Evolutionary conservation across 306 rosid genomes (phyloP).

Genomic region (Citrullus colocynthis): DNA sequence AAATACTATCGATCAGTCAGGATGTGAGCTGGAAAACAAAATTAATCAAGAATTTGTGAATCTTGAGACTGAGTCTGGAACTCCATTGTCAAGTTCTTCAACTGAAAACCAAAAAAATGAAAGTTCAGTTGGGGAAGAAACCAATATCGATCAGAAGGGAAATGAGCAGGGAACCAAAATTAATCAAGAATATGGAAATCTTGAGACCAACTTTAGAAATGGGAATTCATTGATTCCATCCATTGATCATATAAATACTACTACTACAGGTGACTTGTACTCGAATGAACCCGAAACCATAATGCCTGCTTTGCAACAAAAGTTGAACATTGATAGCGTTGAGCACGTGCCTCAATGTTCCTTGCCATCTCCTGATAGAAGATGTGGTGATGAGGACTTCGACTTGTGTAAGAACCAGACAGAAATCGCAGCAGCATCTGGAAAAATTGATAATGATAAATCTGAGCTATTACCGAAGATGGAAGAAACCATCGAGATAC

Average conservation of each 20-base stretch:
- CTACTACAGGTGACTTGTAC: constrained; percentile 15
- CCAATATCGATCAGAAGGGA: constrained; percentile 11
- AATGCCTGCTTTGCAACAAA: constrained; percentile 13
- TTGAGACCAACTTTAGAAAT: constrained; percentile 19
- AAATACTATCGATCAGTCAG: constrained; percentile 14
- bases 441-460: constrained; percentile 18
- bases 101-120: not conserved
- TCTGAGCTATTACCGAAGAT: constrained; percentile 14
- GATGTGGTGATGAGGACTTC: not conserved
- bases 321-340: constrained; percentile 12
- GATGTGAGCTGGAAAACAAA: constrained; percentile 6
- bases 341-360: constrained; percentile 13
- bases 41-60: not conserved
- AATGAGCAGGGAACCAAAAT: constrained; percentile 10
- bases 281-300: constrained; percentile 21
- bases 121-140: constrained; percentile 16
- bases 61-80: constrained; percentile 19
- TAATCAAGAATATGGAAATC: not conserved
- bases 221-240: constrained; percentile 15
- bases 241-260: constrained; percentile 15
- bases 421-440: constrained; percentile 16
- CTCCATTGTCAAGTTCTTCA: not conserved
- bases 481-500: constrained; percentile 17
- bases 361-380: constrained; percentile 2
- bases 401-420: not conserved